These are phyloP conservation scores for Emydomyces testavorans DNA, from an alignment of 2,329 filamentous ascomycete genomes.

Conservation along the genomic window DNA sequence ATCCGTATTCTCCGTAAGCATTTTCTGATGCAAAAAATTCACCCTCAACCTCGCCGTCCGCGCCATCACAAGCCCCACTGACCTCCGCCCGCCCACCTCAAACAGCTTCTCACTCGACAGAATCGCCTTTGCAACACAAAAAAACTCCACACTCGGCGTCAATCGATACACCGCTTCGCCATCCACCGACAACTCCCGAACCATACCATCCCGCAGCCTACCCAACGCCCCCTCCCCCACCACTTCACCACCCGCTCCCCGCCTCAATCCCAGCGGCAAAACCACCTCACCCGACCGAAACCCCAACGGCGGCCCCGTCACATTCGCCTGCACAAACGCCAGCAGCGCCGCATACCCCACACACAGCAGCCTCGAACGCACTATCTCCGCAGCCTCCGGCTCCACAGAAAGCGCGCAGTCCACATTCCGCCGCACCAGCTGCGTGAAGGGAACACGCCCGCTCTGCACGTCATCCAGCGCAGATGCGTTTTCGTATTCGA, in stretches of 20 bases:
- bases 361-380: constrained; percentile 36
- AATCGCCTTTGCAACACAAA: constrained; percentile 59
- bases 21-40: constrained; percentile 59
- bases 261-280: constrained; percentile 34
- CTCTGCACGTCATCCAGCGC: constrained; percentile 20
- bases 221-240: constrained; percentile 24
- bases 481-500: constrained; percentile 26
- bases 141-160: constrained; percentile 71
- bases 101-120: constrained; percentile 39
- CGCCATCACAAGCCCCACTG: constrained; percentile 27
- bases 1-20: constrained; percentile 52
- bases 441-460: constrained; percentile 29
- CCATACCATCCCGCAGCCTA: constrained; percentile 46
- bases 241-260: constrained; percentile 28
- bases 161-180: constrained; percentile 77
- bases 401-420: constrained; percentile 17
- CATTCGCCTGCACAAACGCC: constrained; percentile 73
- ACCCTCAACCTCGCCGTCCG: constrained; percentile 59
- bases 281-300: constrained; percentile 43
- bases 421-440: constrained; percentile 28
- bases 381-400: constrained; percentile 15
- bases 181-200: constrained; percentile 63
- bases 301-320: constrained; percentile 71
- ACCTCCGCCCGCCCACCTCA: constrained; percentile 16
- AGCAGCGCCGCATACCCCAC: constrained; percentile 60